phyloP scores from a whole-genome alignment of 345 rosid genomes.

The Salix suchowensis region DNA sequence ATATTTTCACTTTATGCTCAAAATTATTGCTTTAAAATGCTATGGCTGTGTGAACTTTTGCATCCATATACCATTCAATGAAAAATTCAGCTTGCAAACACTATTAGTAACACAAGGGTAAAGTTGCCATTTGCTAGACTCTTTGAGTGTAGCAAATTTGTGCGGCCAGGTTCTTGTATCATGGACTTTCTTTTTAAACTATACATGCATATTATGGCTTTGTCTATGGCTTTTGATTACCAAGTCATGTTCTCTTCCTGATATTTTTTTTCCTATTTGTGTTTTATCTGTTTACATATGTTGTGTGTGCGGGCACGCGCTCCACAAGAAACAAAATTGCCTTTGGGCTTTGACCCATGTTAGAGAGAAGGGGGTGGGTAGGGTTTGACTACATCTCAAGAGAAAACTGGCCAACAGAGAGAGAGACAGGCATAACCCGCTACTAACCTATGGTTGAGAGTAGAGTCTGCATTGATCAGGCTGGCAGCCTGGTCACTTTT shows the following conservation, averaged over 20 bases:
- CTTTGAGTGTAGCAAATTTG: background rate
- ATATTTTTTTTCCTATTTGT: background rate
- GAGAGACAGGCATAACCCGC: background rate
- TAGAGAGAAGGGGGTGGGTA: background rate
- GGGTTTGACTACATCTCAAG: background rate
- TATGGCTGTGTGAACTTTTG: background rate
- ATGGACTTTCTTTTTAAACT: background rate
- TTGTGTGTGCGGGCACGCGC: no score
- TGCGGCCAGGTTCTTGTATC: background rate
- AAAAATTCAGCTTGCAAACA: background rate
- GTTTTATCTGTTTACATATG: background rate
- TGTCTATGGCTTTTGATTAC: background rate
- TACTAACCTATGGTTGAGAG: background rate
- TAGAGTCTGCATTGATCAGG: background rate
- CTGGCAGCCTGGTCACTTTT: background rate
- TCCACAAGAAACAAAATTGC: background rate
- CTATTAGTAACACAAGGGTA: background rate
- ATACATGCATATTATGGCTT: background rate
- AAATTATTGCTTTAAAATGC: conserved; percentile 3
- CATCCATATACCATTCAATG: background rate
- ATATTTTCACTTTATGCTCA: background rate
- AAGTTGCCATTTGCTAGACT: background rate
- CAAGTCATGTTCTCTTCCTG: background rate
- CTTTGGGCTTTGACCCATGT: background rate
- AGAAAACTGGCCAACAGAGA: background rate